Evolutionary conservation across 495 filamentous ascomycete genomes (phyloP), one percentile per base, ranked within the genome.

Genomic region (Lophiostoma macrostomum): DNA sequence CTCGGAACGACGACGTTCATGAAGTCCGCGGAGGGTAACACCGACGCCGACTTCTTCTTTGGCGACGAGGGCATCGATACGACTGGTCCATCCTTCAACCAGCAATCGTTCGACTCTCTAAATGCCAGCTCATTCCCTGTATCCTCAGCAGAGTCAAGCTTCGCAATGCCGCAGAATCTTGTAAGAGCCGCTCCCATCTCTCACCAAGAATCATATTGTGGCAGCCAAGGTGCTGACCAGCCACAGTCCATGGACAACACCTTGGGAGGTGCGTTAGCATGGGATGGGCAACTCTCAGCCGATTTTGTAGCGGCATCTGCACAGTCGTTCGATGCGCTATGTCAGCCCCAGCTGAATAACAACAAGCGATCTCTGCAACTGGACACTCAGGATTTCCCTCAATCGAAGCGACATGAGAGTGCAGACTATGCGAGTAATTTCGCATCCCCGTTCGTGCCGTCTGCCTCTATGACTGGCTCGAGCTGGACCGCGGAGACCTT

Each of bases 51-150:
- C 49, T 60, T 60, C 36, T 43, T 50, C 20, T n/a, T 14, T 5
- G 46, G 29, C 13, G 56, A 60, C 28, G 56, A 60, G 50, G 56
- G 42, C 18, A 53, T 60, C 22, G 56, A 60, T 36, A 53, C 53
- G 27, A 27, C 43, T 39, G 53, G 35, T 28, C 20, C 8, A 18
- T 7, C 7, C 22, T 45, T 54, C 23, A 30, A 30, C 28, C 34
- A 49, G 23, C 49, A 54, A 28, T 58, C 56, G 12, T 52, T 54
- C 23, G 43, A 49, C 31, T 45, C 45, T n/a, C 12, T 39, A n/a
- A 35, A 24, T 16, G 16, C 53, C n/a, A 28, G 40, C 45, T 38
- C 28, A 32, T 18, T 47, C 49, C 13, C 32, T 38, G 29, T 12
- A 19, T 3, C 35, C 44, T 29, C 42, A 38, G 8, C 25, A 36